Conservation (phyloP, 31 red algal species). For the Odonthalia washingtoniensis region DNA sequence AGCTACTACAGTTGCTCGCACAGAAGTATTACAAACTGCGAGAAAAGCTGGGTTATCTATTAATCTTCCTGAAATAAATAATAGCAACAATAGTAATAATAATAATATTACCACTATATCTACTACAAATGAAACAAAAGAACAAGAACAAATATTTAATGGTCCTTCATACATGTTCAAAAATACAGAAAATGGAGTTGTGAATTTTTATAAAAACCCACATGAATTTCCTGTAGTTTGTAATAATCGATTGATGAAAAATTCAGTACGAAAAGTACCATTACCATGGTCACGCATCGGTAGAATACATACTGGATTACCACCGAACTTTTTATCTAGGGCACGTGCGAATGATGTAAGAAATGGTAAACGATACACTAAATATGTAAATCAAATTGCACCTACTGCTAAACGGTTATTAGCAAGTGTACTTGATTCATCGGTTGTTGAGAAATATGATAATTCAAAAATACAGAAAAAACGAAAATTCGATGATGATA, state of each 20-base stretch:
- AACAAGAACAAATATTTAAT: conserved; percentile 22
- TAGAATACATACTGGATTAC: conserved; percentile 46
- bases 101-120: too few relatives aligned
- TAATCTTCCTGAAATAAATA: not conserved
- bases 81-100: not conserved
- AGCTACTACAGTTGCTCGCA: conserved; percentile 1
- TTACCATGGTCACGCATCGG: conserved; percentile 64
- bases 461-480: not conserved
- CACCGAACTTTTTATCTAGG: conserved; percentile 37
- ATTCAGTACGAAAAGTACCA: conserved; percentile 54
- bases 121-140: not conserved
- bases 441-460: conserved; percentile 63
- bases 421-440: conserved; percentile 57
- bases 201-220: not conserved
- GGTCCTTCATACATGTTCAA: not conserved
- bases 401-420: conserved; percentile 63
- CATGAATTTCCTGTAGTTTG: not conserved
- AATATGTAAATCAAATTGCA: conserved; percentile 45
- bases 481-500: not conserved
- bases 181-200: not conserved
- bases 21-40: conserved; percentile 25
- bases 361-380: conserved; percentile 49
- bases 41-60: conserved; percentile 20
- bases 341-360: conserved; percentile 57
- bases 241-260: conserved; percentile 33